Conservation (phyloP, 768 basidiomycete species). For the Boletales sp. region DNA sequence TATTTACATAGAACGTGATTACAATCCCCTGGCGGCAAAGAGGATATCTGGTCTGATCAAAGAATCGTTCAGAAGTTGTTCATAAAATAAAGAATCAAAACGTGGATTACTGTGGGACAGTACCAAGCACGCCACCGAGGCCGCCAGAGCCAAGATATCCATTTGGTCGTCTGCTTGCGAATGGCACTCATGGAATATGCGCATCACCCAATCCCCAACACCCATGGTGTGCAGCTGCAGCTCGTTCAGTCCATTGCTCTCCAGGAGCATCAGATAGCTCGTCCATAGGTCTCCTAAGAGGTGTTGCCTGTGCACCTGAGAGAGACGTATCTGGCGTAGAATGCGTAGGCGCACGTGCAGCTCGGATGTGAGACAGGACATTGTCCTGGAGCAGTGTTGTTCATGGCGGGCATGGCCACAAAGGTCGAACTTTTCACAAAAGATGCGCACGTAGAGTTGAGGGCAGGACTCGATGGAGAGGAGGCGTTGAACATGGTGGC, state of each 20-base stretch:
- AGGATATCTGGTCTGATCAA: constrained; percentile 38
- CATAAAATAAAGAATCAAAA: constrained; percentile 23
- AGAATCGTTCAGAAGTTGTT: constrained; percentile 23
- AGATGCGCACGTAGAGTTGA: constrained; percentile 56
- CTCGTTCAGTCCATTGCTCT: constrained; percentile 49
- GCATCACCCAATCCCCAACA: constrained; percentile 32
- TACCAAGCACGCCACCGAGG: constrained; percentile 34
- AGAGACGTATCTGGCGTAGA: too few relatives aligned
- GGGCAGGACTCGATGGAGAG: constrained; percentile 44
- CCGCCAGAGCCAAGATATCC: too few relatives aligned
- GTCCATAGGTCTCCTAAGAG: constrained; percentile 52
- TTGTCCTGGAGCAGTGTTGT: constrained; percentile 32
- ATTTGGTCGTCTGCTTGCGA: too few relatives aligned
- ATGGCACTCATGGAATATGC: constrained; percentile 23
- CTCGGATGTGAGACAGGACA: constrained; percentile 44
- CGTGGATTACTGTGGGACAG: constrained; percentile 34
- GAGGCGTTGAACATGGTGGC: constrained; percentile 39
- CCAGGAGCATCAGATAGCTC: constrained; percentile 57
- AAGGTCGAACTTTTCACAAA: constrained; percentile 47
- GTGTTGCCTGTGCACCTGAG: constrained; percentile 25
- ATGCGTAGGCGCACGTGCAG: constrained; percentile 45
- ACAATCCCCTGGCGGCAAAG: constrained; percentile 35
- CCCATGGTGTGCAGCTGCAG: constrained; percentile 40
- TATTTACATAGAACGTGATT: constrained; percentile 38
- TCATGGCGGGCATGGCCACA: constrained; percentile 21